Base-by-base conservation (phyloP, 106 monocot genomes). In the Triglochin maritima region DNA sequence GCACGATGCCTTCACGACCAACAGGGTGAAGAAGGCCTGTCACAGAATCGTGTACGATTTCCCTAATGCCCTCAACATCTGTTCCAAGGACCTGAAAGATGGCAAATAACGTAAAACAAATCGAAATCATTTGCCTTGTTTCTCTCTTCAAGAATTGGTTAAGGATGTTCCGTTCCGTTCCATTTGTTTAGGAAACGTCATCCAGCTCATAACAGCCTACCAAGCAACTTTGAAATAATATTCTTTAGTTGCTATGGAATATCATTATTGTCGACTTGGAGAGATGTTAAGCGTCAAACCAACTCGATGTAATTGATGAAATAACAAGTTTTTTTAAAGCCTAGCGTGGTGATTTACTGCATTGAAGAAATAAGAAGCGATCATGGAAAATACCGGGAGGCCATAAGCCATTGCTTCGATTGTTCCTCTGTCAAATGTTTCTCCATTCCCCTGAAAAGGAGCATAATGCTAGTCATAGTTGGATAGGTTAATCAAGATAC, bases 351-450 rank as follows among this genome's bases (percentile, higher is more conserved):
- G 29, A 29, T 29, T 29, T 29, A 29, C 29, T 29, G 29, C 29
- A 29, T 29, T 29, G 29, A 29, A 29, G 29, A 29, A 29, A 29
- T 29, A 29, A 29, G 29, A 29, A 29, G 29, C 29, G 29, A 29
- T 29, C 29, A 29, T 29, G 29, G n/a, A 15, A 58, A 60, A 59
- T 90, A 90, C 91, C 76, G 91, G 91, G 54, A 91, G 60, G 67
- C 91, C 82, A 82, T 84, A 87, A 52, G 91, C 91, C 91, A 91
- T 91, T 58, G 91, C 91, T 91, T 91, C 91, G 72, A 91, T 78
- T 63, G 87, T 91, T n/a, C 84, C 87, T 63, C 87, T 87, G 53
- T 87, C 91, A 76, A 91, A 91, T 76, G 91, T 87, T 80, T 87
- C 91, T 80, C 91, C 91, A 69, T 77, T 53, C 44, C 91, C 91